Percentiles rank a stretch among this genome's conserved stretches.
Conservation (phyloP, 2,329 filamentous ascomycete species). For the Thermochaetoides dissita region DNA sequence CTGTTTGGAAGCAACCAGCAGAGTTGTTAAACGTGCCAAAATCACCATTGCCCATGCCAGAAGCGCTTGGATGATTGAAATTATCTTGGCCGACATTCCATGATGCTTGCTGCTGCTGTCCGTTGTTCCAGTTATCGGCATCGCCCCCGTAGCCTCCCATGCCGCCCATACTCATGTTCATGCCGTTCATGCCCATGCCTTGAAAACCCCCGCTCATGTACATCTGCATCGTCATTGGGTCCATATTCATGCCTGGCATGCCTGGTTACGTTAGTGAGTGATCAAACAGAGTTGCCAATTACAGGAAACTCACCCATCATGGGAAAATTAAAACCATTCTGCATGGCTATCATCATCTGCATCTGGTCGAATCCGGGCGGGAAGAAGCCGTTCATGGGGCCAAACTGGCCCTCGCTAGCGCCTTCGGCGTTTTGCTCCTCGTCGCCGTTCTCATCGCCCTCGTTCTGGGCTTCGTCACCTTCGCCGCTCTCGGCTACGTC, state of each 20-base stretch:
- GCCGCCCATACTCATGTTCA: constrained; percentile 61
- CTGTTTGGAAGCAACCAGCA: constrained; percentile 50
- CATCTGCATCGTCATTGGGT: constrained; percentile 62
- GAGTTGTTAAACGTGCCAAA: constrained; percentile 68
- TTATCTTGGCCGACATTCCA: constrained; percentile 81
- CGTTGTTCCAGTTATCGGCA: constrained; percentile 63
- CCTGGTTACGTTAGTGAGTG: too few species aligned
- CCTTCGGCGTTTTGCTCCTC: constrained; percentile 19
- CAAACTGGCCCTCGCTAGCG: constrained; percentile 20
- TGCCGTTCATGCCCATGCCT: constrained; percentile 60
- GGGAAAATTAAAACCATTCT: constrained; percentile 50
- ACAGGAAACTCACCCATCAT: constrained; percentile 73
- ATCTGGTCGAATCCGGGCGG: constrained; percentile 59
- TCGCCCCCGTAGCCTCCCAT: constrained; percentile 56
- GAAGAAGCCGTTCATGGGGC: constrained; percentile 34
- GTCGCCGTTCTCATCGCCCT: constrained; percentile 15
- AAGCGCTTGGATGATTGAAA: constrained; percentile 75
- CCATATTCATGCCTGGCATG: constrained; percentile 77
- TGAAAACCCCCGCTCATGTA: constrained; percentile 68
- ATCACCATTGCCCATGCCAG: constrained; percentile 67
- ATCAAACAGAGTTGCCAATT: too few species aligned
- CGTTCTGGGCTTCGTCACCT: constrained; percentile 18
- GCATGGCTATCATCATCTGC: constrained; percentile 69
- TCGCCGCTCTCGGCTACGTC: constrained; percentile 17
- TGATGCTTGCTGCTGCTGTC: constrained; percentile 47